Conservation (phyloP, 1,284 basidiomycete genomes). For the Pisolithus thermaeus region DNA sequence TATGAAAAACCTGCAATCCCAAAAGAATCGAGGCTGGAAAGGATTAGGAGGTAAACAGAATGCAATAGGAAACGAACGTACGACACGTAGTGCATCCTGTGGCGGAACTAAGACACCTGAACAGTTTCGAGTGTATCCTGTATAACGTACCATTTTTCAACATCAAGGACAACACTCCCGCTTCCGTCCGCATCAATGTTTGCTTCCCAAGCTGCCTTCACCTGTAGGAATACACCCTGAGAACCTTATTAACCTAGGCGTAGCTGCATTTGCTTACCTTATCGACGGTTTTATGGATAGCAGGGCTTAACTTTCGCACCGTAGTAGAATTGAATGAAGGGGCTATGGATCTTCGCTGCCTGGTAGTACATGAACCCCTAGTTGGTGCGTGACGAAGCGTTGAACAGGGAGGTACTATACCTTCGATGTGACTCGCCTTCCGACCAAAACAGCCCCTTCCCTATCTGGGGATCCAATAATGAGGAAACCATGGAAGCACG, state of each 20-base stretch:
- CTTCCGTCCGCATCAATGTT: slow-evolving; percentile 30
- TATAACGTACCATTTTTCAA: slow-evolving; percentile 43
- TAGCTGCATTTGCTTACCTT: too few relatives aligned
- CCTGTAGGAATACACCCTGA: slow-evolving; percentile 23
- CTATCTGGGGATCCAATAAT: not conserved
- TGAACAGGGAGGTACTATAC: slow-evolving; percentile 21
- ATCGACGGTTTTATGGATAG: too few relatives aligned
- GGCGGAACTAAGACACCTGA: not conserved
- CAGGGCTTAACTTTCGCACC: too few relatives aligned
- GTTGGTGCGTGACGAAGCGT: too few relatives aligned
- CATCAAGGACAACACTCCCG: slow-evolving; percentile 40
- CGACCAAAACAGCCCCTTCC: slow-evolving; percentile 5
- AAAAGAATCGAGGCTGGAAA: slow-evolving; percentile 46
- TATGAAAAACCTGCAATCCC: slow-evolving; percentile 57
- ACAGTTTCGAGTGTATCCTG: not conserved
- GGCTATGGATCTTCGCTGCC: too few relatives aligned
- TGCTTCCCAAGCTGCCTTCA: slow-evolving; percentile 47
- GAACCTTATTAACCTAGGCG: too few relatives aligned
- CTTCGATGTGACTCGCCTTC: not conserved
- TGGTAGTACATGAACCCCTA: too few relatives aligned
- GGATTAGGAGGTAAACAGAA: not conserved
- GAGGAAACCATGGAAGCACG: too few relatives aligned
- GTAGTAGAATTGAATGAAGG: too few relatives aligned
- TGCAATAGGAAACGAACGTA: not conserved
- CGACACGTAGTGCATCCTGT: not conserved